phyloP scores from a whole-genome alignment of 2,329 filamentous ascomycete species.

The Diplocarpon mali region DNA sequence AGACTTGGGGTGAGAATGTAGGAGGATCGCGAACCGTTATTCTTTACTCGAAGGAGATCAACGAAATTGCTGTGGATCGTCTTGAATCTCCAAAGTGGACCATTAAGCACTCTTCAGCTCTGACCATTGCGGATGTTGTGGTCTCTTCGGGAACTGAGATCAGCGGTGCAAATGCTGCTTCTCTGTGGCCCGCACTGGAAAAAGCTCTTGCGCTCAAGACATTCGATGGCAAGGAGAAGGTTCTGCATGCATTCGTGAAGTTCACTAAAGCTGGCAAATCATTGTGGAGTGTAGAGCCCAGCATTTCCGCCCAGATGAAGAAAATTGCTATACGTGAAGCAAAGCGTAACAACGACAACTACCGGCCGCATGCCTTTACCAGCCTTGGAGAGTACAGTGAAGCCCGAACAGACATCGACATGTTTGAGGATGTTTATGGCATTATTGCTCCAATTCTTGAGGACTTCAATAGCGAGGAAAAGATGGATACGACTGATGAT shows the following conservation, averaged over 20 bases:
- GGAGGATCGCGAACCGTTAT: slow-evolving; percentile 73
- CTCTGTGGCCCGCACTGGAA: slow-evolving; percentile 75
- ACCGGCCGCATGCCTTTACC: slow-evolving; percentile 64
- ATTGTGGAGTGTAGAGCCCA: slow-evolving; percentile 43
- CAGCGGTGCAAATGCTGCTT: slow-evolving; percentile 45
- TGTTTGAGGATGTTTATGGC: slow-evolving; percentile 54
- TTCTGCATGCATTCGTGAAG: slow-evolving; percentile 67
- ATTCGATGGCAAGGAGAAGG: slow-evolving; percentile 81
- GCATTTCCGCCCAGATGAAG: slow-evolving; percentile 54
- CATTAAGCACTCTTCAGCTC: slow-evolving; percentile 77
- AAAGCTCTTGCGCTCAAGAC: slow-evolving; percentile 79
- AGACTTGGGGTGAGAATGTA: slow-evolving; percentile 85
- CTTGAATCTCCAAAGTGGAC: slow-evolving; percentile 79
- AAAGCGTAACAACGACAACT: slow-evolving; percentile 79
- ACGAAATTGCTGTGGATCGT: slow-evolving; percentile 52
- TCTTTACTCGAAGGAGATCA: slow-evolving; percentile 77
- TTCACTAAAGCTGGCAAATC: slow-evolving; percentile 57
- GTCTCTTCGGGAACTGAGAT: slow-evolving; percentile 54
- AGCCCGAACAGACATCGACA: slow-evolving; percentile 54
- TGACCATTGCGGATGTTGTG: slow-evolving; percentile 66
- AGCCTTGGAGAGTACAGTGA: slow-evolving; percentile 64
- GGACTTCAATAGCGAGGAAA: slow-evolving; percentile 44
- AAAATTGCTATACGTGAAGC: slow-evolving; percentile 79
- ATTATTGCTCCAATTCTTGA: slow-evolving; percentile 55
- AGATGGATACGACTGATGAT: slow-evolving; percentile 45